phyloP scores from a whole-genome alignment of 176 grass and related monocot genomes.

The Lolium rigidum region DNA sequence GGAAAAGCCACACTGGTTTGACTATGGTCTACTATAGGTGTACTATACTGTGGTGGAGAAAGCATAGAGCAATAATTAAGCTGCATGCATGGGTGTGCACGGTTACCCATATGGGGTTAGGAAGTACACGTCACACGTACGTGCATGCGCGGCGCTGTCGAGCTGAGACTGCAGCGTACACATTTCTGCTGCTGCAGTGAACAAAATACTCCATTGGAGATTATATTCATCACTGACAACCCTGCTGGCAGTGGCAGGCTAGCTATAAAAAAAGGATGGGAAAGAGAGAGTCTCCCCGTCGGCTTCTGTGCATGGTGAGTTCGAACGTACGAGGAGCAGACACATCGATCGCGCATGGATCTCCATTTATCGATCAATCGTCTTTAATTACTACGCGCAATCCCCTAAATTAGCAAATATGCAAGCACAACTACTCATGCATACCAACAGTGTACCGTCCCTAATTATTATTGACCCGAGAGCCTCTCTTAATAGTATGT shows the following conservation, averaged over 20 bases:
- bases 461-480: no score
- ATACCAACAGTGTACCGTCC: no score
- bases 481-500: no score
- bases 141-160: conserved; percentile 3
- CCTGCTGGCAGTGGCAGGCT: neutral
- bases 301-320: neutral
- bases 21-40: neutral
- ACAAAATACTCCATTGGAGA: neutral
- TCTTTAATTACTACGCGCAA: no score
- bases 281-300: neutral
- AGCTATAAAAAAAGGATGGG: neutral
- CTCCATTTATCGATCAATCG: no score
- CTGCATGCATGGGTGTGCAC: neutral
- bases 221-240: neutral
- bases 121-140: neutral
- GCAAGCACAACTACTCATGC: no score
- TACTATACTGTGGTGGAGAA: neutral
- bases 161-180: conserved; percentile 5
- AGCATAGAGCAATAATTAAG: neutral
- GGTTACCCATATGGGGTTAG: neutral
- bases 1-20: neutral
- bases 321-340: neutral
- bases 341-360: neutral
- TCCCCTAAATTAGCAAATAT: no score
- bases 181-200: neutral